Conservation (phyloP, 352 stramenopile genomes). For the Phytophthora vignae region DNA sequence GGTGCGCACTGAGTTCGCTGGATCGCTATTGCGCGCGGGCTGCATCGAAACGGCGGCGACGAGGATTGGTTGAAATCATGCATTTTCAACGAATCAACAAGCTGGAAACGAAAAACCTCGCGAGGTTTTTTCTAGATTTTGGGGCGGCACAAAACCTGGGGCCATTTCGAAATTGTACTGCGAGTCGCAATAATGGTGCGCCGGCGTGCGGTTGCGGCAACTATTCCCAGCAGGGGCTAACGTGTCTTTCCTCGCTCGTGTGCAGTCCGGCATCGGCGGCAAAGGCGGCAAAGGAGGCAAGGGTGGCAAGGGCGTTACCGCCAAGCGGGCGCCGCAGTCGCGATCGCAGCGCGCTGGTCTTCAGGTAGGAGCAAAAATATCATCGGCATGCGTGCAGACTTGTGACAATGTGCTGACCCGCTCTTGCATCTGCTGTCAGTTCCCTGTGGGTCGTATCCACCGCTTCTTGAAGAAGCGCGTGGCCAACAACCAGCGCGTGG, state of each 20-base stretch:
- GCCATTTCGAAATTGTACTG: slow-evolving; percentile 26
- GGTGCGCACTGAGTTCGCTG: slow-evolving; percentile 12
- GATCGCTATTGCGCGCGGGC: slow-evolving; percentile 9
- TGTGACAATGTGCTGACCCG: background rate
- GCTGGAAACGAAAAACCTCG: background rate
- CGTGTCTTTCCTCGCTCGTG: slow-evolving; percentile 4
- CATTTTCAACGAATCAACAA: background rate
- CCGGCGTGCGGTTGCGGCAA: background rate
- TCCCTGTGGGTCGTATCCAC: slow-evolving; percentile 99
- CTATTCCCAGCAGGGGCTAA: slow-evolving; percentile 4
- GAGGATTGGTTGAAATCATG: slow-evolving; percentile 1
- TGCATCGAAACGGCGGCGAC: slow-evolving; percentile 2
- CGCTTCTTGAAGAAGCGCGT: slow-evolving; percentile 99
- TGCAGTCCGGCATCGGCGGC: slow-evolving; percentile 86
- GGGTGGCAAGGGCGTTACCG: slow-evolving; percentile 98
- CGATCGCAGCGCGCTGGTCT: slow-evolving; percentile 98
- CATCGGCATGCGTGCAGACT: slow-evolving; percentile 4
- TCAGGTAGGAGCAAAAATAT: slow-evolving; percentile 67
- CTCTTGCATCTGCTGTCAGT: slow-evolving; percentile 67
- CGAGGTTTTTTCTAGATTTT: slow-evolving; percentile 6
- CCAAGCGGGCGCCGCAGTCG: slow-evolving; percentile 99
- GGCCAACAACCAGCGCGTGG: slow-evolving; percentile 98
- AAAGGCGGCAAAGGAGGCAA: slow-evolving; percentile 99
- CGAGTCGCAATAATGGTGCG: slow-evolving; percentile 23
- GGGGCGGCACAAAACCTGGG: background rate